Percentiles rank a stretch among this genome's conserved stretches.
Conservation (phyloP, 345 rosid species). For the Eucalyptus sp. region DNA sequence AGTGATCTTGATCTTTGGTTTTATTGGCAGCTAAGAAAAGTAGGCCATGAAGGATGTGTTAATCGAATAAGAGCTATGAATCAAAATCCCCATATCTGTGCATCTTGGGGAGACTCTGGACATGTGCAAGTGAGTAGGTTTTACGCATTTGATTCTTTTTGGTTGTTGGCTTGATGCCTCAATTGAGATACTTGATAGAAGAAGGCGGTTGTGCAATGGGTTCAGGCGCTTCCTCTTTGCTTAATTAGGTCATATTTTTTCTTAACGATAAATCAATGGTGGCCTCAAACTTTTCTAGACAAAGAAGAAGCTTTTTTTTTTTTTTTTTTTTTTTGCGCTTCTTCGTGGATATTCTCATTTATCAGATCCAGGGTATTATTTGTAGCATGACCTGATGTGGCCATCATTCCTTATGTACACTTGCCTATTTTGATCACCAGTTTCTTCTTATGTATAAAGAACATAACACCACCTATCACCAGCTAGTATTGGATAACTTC, state of each 20-base stretch:
- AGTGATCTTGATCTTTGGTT: neutral
- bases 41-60: slow-evolving; percentile 78
- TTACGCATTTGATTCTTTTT: neutral
- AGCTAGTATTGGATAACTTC: neutral
- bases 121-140: slow-evolving; percentile 72
- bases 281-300: neutral
- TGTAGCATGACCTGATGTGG: neutral
- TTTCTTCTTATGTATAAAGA: neutral
- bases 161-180: neutral
- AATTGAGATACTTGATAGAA: neutral
- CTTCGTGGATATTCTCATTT: neutral
- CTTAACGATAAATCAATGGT: neutral
- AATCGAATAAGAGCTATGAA: slow-evolving; percentile 90
- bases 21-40: slow-evolving; percentile 51
- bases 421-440: neutral
- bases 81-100: slow-evolving; percentile 83
- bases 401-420: neutral
- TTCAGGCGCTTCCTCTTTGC: neutral
- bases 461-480: neutral
- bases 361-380: neutral
- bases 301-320: neutral
- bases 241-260: neutral
- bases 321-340: neutral
- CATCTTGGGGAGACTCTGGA: slow-evolving; percentile 90
- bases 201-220: neutral